Evolutionary conservation across 495 filamentous ascomycete genomes (phyloP), one percentile per base, ranked within the genome.

Genomic region (Podospora conica): DNA sequence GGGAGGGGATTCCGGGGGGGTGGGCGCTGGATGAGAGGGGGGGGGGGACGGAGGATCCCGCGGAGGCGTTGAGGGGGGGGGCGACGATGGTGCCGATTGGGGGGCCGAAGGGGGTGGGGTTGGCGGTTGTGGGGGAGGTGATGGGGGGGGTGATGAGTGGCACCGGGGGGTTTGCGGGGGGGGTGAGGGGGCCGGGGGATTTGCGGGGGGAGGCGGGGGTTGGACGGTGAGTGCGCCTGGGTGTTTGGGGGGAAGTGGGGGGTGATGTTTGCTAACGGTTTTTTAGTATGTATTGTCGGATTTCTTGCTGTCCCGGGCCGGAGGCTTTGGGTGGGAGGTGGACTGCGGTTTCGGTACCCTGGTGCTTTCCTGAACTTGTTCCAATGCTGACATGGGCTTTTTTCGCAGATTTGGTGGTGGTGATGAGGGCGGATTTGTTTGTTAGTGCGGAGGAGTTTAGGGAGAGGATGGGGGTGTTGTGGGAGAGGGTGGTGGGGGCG

Each of bases 81-180:
- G 86, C 89, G 1, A 93, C 89, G 1, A 93, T 93, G 90, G 75
- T 91, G 60, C 89, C 90, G 0, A 91, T 93, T 87, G 90, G 88
- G 0, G 90, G 90, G 0, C 88, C 89, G 0, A 93, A 93, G 74
- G 90, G 90, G 5, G 87, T 84, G 20, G 90, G 85, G 5, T 68
- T 93, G 55, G 78, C 87, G 0, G 82, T 93, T 48, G 92, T 93
- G 90, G 92, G 92, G 90, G 90, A 93, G 77, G 88, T 93, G 3
- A 92, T 93, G 66, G 91, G 89, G 7, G 90, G 90, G 1, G 90
- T 91, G 5, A 73, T 93, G 10, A 87, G 85, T 2, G 90, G 80
- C 5, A n/a, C n/a, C n/a, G 78, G 84, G 40, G 88, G 88, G 0
- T 90, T 91, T 77, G 90, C 88, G 0, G 90, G 90, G 0, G 78